phyloP scores from a whole-genome alignment of 2,329 filamentous ascomycete genomes.

The Cryphonectria naterciae region DNA sequence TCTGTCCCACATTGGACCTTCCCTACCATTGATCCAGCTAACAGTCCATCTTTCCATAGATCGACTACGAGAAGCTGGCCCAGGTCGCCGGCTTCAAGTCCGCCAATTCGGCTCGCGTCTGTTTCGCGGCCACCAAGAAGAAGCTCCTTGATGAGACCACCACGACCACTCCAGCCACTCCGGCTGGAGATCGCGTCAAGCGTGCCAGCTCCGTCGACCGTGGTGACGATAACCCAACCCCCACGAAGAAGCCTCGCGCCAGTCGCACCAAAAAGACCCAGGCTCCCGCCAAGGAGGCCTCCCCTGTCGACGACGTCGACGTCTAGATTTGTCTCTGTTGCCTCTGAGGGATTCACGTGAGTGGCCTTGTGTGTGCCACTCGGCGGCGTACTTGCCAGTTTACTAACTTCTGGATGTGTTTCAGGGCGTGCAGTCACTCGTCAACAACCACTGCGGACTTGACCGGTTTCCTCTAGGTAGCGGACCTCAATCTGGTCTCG shows the following conservation, averaged over 20 bases:
- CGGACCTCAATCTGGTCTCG: neutral
- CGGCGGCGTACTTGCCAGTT: neutral
- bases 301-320: neutral
- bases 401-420: neutral
- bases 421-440: neutral
- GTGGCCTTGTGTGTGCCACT: neutral
- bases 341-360: neutral
- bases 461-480: neutral
- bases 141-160: conserved; percentile 7
- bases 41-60: neutral
- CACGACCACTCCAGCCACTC: neutral
- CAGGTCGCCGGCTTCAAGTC: conserved; percentile 17
- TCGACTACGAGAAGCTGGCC: conserved; percentile 17
- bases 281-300: neutral
- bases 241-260: conserved; percentile 11
- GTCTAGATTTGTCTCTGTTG: neutral
- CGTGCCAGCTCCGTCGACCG: neutral
- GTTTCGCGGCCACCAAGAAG: neutral
- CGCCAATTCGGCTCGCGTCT: neutral
- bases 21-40: neutral
- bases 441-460: neutral
- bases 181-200: neutral
- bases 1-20: neutral
- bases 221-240: neutral
- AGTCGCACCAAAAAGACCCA: neutral